Percentiles rank a stretch among this genome's conserved stretches.
These are phyloP conservation scores for Metschnikowia kunwiensis DNA, from an alignment of 805 yeast species.

Conservation along the genomic window DNA sequence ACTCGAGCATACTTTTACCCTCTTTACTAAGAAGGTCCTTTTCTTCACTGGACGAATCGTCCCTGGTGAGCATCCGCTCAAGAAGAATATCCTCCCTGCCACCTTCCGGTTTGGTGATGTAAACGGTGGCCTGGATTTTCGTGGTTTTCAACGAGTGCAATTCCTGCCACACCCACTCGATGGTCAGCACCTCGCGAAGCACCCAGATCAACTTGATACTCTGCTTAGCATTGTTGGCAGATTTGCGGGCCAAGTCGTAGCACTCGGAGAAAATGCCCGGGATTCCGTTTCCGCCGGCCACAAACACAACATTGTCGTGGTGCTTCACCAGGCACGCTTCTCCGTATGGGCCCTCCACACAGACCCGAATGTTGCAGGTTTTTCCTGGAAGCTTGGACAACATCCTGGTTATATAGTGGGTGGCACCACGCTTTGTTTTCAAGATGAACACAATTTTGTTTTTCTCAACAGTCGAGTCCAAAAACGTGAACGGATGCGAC, in stretches of 20 bases:
- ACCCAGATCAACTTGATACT: conserved; percentile 18
- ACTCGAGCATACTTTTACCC: conserved; percentile 2
- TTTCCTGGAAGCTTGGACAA: conserved; percentile 30
- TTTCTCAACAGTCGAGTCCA: conserved; percentile 18
- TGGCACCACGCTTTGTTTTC: conserved; percentile 39
- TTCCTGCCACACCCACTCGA: conserved; percentile 18
- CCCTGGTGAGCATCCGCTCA: conserved; percentile 9
- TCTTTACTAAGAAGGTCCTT: conserved; percentile 6
- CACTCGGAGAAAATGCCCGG: conserved; percentile 54
- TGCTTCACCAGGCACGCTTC: conserved; percentile 44
- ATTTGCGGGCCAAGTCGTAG: conserved; percentile 25
- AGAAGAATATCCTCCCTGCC: conserved; percentile 3
- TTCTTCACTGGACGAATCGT: conserved; percentile 8
- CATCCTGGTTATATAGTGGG: conserved; percentile 30
- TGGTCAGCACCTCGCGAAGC: conserved; percentile 14
- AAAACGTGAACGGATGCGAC: conserved; percentile 42
- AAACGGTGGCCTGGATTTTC: conserved; percentile 15
- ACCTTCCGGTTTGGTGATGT: conserved; percentile 15
- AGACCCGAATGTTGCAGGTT: conserved; percentile 29
- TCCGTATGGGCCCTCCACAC: conserved; percentile 73
- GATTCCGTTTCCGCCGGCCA: conserved; percentile 77
- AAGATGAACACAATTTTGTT: conserved; percentile 30
- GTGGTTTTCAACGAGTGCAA: conserved; percentile 10
- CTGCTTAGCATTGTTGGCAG: conserved; percentile 16
- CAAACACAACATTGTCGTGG: conserved; percentile 53